Base-by-base conservation (phyloP, 768 basidiomycete genomes). In the Boletus rufocinnamomeus region DNA sequence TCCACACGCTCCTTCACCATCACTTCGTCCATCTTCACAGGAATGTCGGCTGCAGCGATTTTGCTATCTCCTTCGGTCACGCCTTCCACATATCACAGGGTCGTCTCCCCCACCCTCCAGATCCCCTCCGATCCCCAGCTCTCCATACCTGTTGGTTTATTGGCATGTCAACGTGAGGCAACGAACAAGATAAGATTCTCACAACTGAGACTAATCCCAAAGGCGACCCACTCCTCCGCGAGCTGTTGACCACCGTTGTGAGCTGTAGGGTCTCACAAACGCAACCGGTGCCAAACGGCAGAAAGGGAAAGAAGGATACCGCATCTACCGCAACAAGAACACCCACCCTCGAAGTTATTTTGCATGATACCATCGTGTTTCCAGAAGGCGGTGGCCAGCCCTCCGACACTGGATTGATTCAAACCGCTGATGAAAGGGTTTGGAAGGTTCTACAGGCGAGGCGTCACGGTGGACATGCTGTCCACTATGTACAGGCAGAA, bases 381-480 rank as follows among this genome's bases (percentile, higher is more conserved):
- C 91, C 91, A 0, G 90, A 92, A 72, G 91, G 89, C 10, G 85
- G 91, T 13, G 92, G 92, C 0, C 91, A 93, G 62, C 88, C 89
- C 1, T 85, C 85, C 0, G 92, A 93, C 66, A 83, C 83, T 27
- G 91, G 91, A 2, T 74, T 91, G 32, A 72, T 73, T 27, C 77
- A 74, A 2, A 77, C 75, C 21, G 61, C 67, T 4, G 77, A 83
- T 63, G 79, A 79, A n/a, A 72, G 62, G 2, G 53, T 69, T 13
- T 87, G 85, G 82, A 74, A 80, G 16, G 87, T 93, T 19, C 69
- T 84, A 1, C 84, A 89, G 63, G 84, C 84, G 23, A 84, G 87
- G 66, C 77, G 91, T 50, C 80, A 84, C 38, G 89, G 89, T 17
- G 84, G 88, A 14, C 81, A 86, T 64, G 89, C 90, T 2, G 82